A percentile compares a stretch with the other conserved stretches of the same genome.
Conservation (phyloP, 1,139 yeast species). For the Suhomyces panamericanus region DNA sequence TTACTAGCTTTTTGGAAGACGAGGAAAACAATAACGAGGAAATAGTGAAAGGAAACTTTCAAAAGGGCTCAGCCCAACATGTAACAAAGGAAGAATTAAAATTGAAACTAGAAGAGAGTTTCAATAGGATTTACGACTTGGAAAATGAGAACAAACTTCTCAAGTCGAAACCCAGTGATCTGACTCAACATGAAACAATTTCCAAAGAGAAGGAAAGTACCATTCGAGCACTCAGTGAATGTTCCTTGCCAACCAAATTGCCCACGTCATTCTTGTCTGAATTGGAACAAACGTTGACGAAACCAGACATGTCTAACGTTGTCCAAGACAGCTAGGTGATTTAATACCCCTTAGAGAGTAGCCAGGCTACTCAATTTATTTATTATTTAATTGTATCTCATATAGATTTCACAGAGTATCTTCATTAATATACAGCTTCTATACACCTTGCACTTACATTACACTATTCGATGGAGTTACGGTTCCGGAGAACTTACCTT, state of each 20-base stretch:
- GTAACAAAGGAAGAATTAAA: constrained; percentile 39
- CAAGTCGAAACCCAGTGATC: constrained; percentile 7
- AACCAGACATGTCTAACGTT: constrained; percentile 4
- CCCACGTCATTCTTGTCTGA: constrained; percentile 14
- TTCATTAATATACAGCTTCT: constrained; percentile 9
- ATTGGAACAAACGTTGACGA: constrained; percentile 12
- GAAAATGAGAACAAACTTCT: constrained; percentile 33
- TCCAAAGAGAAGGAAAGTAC: neutral
- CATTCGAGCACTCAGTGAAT: neutral
- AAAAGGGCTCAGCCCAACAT: constrained; percentile 9
- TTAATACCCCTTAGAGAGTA: too few species aligned
- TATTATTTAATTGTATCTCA: neutral
- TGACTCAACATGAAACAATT: neutral
- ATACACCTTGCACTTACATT: constrained; percentile 3
- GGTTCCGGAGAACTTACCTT: constrained; percentile 48
- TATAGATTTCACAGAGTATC: neutral
- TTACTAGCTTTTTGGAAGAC: constrained; percentile 37
- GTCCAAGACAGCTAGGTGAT: neutral
- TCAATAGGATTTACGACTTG: constrained; percentile 37
- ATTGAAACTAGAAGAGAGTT: constrained; percentile 41
- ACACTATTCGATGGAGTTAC: constrained; percentile 27
- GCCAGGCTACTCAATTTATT: neutral
- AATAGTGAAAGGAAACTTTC: constrained; percentile 7
- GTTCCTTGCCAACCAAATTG: neutral
- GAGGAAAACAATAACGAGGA: constrained; percentile 17